phyloP scores from a whole-genome alignment of 192 early-diverging fungal genomes.

The Dimargaris cristalligena region DNA sequence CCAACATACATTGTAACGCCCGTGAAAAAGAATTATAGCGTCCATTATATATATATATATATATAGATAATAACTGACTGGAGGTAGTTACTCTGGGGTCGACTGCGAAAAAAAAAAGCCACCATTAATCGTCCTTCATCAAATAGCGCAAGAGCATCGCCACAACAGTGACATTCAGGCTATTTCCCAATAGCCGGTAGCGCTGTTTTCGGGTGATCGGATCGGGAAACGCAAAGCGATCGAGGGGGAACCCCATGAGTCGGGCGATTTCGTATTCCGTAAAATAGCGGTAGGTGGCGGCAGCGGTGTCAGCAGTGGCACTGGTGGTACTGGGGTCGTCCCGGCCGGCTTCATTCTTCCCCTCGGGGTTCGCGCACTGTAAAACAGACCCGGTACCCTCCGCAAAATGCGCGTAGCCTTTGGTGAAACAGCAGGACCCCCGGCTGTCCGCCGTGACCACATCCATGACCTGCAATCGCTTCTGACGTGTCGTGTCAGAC shows the following conservation, averaged over 20 bases:
- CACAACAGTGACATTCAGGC: conserved; percentile 71
- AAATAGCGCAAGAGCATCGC: conserved; percentile 56
- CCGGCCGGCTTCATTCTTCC: not conserved
- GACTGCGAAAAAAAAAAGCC: too few species aligned
- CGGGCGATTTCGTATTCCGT: conserved; percentile 47
- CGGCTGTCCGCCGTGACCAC: conserved; percentile 42
- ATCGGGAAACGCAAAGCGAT: conserved; percentile 52
- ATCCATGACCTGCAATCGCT: conserved; percentile 25
- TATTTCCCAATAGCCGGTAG: conserved; percentile 82
- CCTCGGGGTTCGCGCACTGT: too few species aligned
- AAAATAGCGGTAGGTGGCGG: conserved; percentile 25
- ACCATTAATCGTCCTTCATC: conserved; percentile 14
- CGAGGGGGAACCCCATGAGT: conserved; percentile 60
- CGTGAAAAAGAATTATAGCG: too few species aligned
- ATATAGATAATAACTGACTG: too few species aligned
- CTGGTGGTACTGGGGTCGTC: conserved; percentile 11
- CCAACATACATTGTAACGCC: too few species aligned
- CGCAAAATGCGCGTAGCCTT: conserved; percentile 52
- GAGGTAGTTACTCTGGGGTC: too few species aligned
- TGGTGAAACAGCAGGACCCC: conserved; percentile 68
- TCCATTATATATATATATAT: too few species aligned
- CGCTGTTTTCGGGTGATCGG: conserved; percentile 48
- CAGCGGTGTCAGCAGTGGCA: conserved; percentile 14
- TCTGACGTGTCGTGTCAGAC: not conserved
- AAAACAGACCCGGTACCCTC: conserved; percentile 17